These are phyloP conservation scores for Ballota nigra DNA, from an alignment of 257 asterid species.

Conservation along the genomic window DNA sequence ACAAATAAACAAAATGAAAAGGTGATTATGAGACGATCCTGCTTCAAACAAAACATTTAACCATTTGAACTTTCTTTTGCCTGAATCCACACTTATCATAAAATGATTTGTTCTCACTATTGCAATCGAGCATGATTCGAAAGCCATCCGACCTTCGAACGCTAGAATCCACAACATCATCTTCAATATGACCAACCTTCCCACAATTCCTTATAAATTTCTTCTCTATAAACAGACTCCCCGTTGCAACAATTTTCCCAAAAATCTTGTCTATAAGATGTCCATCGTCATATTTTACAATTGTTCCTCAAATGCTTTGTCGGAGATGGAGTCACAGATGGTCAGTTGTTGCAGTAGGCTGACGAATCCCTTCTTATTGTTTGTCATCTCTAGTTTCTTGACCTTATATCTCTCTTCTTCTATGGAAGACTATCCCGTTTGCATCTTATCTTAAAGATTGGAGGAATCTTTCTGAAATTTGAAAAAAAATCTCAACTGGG, in stretches of 20 bases:
- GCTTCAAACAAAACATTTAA: conserved; percentile 51
- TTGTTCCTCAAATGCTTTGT: conserved; percentile 50
- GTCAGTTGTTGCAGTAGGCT: conserved; percentile 71
- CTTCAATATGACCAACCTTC: conserved; percentile 83
- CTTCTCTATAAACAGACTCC: conserved; percentile 68
- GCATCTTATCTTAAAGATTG: conserved; percentile 25
- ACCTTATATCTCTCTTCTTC: conserved; percentile 40
- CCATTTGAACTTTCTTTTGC: conserved; percentile 79
- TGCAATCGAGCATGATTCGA: conserved; percentile 74
- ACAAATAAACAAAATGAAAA: no score
- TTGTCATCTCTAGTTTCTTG: conserved; percentile 61
- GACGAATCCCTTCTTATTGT: conserved; percentile 62
- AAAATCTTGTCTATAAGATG: conserved; percentile 46
- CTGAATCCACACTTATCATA: conserved; percentile 86
- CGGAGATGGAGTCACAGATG: conserved; percentile 52
- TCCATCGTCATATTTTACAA: conserved; percentile 52
- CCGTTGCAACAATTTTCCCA: conserved; percentile 68
- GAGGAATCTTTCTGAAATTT: background rate
- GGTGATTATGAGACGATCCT: background rate
- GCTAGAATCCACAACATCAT: conserved; percentile 78
- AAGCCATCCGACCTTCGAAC: conserved; percentile 66
- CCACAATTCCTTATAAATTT: conserved; percentile 73
- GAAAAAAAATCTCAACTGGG: background rate
- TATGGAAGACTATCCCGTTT: conserved; percentile 12
- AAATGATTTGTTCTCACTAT: conserved; percentile 49